Evolutionary conservation across 2,329 filamentous ascomycete species (phyloP), one percentile per base, ranked within the genome.

Genomic region (Pseudomassariella vexata): DNA sequence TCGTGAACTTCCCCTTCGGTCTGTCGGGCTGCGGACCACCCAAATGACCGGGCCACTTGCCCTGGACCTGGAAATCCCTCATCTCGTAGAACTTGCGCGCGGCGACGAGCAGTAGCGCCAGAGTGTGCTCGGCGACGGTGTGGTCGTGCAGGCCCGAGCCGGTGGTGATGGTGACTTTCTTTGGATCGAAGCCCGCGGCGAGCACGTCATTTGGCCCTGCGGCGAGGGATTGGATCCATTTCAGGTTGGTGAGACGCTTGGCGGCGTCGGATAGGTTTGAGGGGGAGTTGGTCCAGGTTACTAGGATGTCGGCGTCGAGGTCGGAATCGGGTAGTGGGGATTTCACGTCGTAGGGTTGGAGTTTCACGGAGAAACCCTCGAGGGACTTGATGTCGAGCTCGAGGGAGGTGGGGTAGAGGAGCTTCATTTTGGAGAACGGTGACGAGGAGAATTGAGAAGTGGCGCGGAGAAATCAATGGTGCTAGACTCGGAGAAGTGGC

Each of bases 171-270:
- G 43, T 44, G 28, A 76, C 60, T 32, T 59, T 59, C 32, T 60
- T 50, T 8, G 61, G 45, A 48, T 76, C 68, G 53, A 82, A 81
- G 35, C 76, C 77, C 17, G 76, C 77, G 31, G 50, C 53, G 12
- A 81, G 67, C 11, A 81, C 75, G 49, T 81, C 77, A 51, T 81
- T 81, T 44, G 77, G 77, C 0, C 77, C 77, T 1, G 77, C 76
- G 21, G 77, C 77, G 20, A 81, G 73, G 0, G 73, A 78, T 48
- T 82, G 77, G 54, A 82, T 80, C 76, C 76, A 82, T 42, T 63
- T 63, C 10, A 82, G 63, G 24, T 74, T 70, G 35, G 63, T 69
- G 52, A 80, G 60, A 37, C 69, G 66, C 30, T 50, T 43, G 3
- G 67, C 70, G 29, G 76, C 76, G 48, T 79, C 71, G 15, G 64